Percentiles rank a stretch among this genome's conserved stretches.
These are phyloP conservation scores for Dichotomopilus funicola DNA, from an alignment of 2,329 filamentous ascomycete genomes.

Conservation along the genomic window DNA sequence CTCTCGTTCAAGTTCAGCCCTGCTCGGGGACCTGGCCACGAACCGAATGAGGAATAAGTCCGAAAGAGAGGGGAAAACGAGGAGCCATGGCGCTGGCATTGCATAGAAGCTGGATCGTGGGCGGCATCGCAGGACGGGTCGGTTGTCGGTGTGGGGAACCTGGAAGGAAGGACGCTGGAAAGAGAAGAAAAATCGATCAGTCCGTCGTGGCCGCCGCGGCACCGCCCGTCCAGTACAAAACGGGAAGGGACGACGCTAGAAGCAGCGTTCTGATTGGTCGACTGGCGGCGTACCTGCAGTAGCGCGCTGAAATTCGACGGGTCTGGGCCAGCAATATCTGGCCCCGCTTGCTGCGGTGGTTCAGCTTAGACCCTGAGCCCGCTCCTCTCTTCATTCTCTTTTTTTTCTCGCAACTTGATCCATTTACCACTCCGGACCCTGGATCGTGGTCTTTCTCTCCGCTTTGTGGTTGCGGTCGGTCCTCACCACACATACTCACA, in stretches of 20 bases:
- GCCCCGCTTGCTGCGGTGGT: background rate
- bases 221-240: background rate
- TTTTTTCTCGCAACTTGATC: background rate
- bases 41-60: too few relatives aligned
- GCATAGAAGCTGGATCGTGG: too few relatives aligned
- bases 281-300: conserved; percentile 10
- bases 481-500: too few relatives aligned
- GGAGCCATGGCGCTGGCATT: too few relatives aligned
- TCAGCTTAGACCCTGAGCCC: conserved; percentile 4
- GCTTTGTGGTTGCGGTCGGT: background rate
- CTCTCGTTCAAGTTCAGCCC: too few relatives aligned
- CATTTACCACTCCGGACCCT: too few relatives aligned
- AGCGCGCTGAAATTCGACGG: background rate
- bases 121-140: too few relatives aligned
- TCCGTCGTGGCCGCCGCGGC: background rate
- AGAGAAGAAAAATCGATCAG: background rate
- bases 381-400: background rate
- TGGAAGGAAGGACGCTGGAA: too few relatives aligned
- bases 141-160: too few relatives aligned
- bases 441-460: too few relatives aligned
- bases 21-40: too few relatives aligned
- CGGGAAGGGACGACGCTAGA: conserved; percentile 1
- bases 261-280: background rate
- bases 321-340: background rate
- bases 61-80: too few relatives aligned